Evolutionary conservation across 2,329 filamentous ascomycete genomes (phyloP).

Genomic region (Aspergillus terreus): DNA sequence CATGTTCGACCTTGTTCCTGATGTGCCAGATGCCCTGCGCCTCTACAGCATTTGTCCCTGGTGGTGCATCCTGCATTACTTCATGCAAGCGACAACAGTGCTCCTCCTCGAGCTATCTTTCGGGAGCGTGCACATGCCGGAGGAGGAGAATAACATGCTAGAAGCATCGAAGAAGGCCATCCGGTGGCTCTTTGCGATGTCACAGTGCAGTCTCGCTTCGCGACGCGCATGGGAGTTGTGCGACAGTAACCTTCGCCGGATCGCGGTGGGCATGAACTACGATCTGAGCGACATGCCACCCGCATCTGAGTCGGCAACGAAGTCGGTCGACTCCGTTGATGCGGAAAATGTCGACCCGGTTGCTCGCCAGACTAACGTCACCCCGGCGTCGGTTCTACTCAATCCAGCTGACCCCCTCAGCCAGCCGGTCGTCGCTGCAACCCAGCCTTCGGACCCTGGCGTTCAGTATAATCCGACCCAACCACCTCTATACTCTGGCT

Average conservation of each 20-base stretch:
- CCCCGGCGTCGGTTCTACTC: not conserved
- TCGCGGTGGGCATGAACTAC: constrained; percentile 32
- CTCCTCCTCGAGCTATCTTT: constrained; percentile 46
- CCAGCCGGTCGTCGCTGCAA: not conserved
- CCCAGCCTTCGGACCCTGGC: not conserved
- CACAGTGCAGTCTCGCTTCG: constrained; percentile 36
- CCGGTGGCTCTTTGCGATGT: constrained; percentile 42
- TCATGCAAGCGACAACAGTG: constrained; percentile 44
- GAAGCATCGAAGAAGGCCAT: constrained; percentile 38
- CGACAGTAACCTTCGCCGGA: constrained; percentile 31
- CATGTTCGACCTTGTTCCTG: constrained; percentile 41
- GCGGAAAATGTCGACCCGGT: not conserved
- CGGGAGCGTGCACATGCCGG: constrained; percentile 41
- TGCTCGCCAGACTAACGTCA: not conserved
- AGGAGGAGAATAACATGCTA: constrained; percentile 36
- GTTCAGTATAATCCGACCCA: not conserved
- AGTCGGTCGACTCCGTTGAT: not conserved
- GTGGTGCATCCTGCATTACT: constrained; percentile 45
- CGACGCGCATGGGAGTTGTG: constrained; percentile 42
- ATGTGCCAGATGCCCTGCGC: constrained; percentile 38
- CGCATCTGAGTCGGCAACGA: constrained; percentile 5
- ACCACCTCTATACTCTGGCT: not conserved
- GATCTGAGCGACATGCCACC: constrained; percentile 34
- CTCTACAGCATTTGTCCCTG: constrained; percentile 41
- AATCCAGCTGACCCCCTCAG: not conserved